These are phyloP conservation scores for Komagataea norvegica DNA, from an alignment of 1,139 yeast genomes.

Conservation along the genomic window DNA sequence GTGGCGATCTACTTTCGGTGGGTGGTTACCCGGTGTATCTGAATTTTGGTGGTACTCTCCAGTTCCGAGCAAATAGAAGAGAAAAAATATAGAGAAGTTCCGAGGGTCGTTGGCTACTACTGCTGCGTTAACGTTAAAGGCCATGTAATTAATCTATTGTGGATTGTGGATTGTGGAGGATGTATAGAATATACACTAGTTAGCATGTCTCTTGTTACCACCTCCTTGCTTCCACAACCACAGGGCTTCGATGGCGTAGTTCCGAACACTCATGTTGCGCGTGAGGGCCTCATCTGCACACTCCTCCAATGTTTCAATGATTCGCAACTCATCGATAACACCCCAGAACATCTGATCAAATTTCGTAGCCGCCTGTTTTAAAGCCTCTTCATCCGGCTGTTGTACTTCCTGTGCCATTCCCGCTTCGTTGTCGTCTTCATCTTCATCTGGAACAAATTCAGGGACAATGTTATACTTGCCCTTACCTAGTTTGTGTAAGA, in stretches of 20 bases:
- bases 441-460: constrained; percentile 35
- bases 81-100: too few relatives aligned
- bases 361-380: constrained; percentile 37
- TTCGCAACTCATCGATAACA: constrained; percentile 56
- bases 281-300: constrained; percentile 70
- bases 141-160: too few relatives aligned
- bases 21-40: constrained; percentile 2
- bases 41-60: too few relatives aligned
- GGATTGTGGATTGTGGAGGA: too few relatives aligned
- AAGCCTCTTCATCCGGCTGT: constrained; percentile 33
- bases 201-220: constrained; percentile 37
- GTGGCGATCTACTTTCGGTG: constrained; percentile 3
- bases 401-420: constrained; percentile 31
- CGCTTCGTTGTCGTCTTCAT: constrained; percentile 19
- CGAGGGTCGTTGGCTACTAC: too few relatives aligned
- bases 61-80: too few relatives aligned
- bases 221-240: constrained; percentile 92
- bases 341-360: constrained; percentile 75
- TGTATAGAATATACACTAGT: too few relatives aligned
- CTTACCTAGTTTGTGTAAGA: constrained; percentile 73
- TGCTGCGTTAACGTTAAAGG: too few relatives aligned
- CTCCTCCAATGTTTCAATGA: constrained; percentile 67
- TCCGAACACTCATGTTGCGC: constrained; percentile 67
- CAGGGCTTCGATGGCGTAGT: constrained; percentile 86
- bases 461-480: constrained; percentile 48